phyloP scores from a whole-genome alignment of 345 rosid genomes.

The Rhodomyrtus tomentosa region DNA sequence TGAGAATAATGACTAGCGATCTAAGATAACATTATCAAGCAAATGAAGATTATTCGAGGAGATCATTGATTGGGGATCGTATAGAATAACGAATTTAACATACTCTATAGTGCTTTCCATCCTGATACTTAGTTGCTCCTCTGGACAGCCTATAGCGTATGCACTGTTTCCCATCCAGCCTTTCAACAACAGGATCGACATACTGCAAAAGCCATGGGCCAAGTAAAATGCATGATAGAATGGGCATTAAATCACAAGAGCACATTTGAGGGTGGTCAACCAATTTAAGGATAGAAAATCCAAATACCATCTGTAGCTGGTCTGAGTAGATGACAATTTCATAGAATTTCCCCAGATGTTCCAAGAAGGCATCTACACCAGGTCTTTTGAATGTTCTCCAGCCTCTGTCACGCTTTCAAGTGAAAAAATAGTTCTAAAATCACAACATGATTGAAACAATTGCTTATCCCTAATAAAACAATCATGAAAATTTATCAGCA shows the following conservation, averaged over 20 bases:
- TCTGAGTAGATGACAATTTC: conserved; percentile 90
- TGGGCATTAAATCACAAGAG: neutral
- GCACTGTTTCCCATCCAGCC: conserved; percentile 62
- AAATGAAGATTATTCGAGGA: neutral
- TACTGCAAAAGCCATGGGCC: conserved; percentile 37
- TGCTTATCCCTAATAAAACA: neutral
- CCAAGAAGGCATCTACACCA: conserved; percentile 91
- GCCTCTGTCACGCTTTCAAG: conserved; percentile 84
- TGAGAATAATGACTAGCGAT: neutral
- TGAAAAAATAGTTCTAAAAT: neutral
- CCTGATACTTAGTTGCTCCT: conserved; percentile 73
- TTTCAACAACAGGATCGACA: conserved; percentile 73
- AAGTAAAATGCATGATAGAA: neutral
- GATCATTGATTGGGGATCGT: neutral
- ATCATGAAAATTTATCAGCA: neutral
- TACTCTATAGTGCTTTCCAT: conserved; percentile 91
- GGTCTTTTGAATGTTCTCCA: conserved; percentile 99
- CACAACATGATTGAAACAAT: neutral
- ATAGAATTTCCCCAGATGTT: conserved; percentile 69
- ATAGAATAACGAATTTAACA: conserved; percentile 7
- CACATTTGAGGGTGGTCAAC: neutral
- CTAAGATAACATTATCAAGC: neutral
- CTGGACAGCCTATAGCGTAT: conserved; percentile 68
- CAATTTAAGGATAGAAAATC: neutral
- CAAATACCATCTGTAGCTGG: conserved; percentile 63